Conservation (phyloP, 164 flowering plant species). For the Cinnamomum micranthum region DNA sequence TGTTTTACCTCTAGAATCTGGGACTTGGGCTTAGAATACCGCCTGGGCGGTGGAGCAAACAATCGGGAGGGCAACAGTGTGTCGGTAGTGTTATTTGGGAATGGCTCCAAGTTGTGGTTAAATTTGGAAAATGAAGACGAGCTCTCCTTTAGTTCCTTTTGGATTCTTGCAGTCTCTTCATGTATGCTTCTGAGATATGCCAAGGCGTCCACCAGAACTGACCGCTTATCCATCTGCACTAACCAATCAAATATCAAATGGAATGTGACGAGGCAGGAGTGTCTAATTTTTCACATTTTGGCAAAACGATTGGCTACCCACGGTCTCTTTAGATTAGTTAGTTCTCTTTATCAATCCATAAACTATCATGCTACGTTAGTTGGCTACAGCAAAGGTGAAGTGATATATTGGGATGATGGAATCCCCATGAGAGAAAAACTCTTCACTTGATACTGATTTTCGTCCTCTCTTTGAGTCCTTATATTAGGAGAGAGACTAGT, state of each 20-base stretch:
- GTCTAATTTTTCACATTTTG: too few relatives aligned
- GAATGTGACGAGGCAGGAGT: too few relatives aligned
- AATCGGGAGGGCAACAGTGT: neutral
- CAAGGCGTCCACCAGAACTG: conserved; percentile 22
- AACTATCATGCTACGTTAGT: too few relatives aligned
- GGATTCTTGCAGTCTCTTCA: conserved; percentile 15
- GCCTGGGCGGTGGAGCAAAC: neutral
- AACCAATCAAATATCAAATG: neutral
- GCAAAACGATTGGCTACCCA: too few relatives aligned
- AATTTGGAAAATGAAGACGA: neutral
- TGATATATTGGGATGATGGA: too few relatives aligned
- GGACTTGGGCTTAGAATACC: neutral
- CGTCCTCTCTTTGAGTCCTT: too few relatives aligned
- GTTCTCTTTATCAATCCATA: too few relatives aligned
- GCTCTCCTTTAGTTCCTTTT: conserved; percentile 8
- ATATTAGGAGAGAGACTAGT: too few relatives aligned
- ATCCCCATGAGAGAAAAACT: too few relatives aligned
- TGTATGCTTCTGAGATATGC: conserved; percentile 22
- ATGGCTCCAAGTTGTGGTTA: neutral
- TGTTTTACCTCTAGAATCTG: neutral
- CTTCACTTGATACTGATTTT: too few relatives aligned
- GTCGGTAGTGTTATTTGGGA: neutral
- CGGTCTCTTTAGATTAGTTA: too few relatives aligned
- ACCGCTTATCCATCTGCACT: conserved; percentile 26
- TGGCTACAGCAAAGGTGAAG: too few relatives aligned